A percentile compares a stretch with the other conserved stretches of the same genome.
Conservation (phyloP, 2,329 filamentous ascomycete genomes). For the Curvularia sp. region DNA sequence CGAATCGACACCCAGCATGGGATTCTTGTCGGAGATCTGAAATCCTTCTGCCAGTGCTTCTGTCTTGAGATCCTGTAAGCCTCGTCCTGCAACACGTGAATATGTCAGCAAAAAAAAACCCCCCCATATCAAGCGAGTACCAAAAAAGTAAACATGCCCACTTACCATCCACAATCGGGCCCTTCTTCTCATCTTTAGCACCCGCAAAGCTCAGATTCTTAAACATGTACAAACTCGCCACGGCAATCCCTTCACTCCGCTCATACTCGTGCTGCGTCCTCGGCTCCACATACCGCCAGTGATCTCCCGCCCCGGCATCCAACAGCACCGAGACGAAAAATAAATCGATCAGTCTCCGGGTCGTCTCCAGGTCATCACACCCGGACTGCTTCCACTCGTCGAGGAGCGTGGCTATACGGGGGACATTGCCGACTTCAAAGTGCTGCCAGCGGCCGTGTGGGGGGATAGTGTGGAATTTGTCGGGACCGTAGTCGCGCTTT, state of each 20-base stretch:
- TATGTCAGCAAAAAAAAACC: not conserved
- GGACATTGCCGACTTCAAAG: constrained; percentile 76
- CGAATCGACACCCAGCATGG: constrained; percentile 78
- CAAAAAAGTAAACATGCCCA: constrained; percentile 50
- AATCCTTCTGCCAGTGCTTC: constrained; percentile 77
- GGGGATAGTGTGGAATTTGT: constrained; percentile 61
- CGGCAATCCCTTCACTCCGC: constrained; percentile 85
- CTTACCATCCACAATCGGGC: constrained; percentile 73
- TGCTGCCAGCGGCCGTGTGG: constrained; percentile 83
- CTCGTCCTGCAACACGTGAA: constrained; percentile 52
- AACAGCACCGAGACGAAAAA: constrained; percentile 81
- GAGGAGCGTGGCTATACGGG: constrained; percentile 72
- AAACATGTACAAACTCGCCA: constrained; percentile 85
- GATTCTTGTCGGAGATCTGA: constrained; percentile 80
- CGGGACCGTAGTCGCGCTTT: constrained; percentile 71
- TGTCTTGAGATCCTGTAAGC: constrained; percentile 73
- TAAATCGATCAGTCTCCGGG: constrained; percentile 75
- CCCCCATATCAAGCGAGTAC: not conserved
- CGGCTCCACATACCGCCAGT: constrained; percentile 88
- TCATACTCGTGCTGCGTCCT: constrained; percentile 80
- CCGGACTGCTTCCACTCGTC: constrained; percentile 62
- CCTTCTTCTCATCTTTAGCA: constrained; percentile 77
- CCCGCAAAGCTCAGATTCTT: constrained; percentile 79
- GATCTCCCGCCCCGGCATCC: constrained; percentile 84
- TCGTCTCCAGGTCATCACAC: constrained; percentile 73